These are phyloP conservation scores for Breviolum minutum DNA, from an alignment of 73 alveolate species.

Conservation along the genomic window DNA sequence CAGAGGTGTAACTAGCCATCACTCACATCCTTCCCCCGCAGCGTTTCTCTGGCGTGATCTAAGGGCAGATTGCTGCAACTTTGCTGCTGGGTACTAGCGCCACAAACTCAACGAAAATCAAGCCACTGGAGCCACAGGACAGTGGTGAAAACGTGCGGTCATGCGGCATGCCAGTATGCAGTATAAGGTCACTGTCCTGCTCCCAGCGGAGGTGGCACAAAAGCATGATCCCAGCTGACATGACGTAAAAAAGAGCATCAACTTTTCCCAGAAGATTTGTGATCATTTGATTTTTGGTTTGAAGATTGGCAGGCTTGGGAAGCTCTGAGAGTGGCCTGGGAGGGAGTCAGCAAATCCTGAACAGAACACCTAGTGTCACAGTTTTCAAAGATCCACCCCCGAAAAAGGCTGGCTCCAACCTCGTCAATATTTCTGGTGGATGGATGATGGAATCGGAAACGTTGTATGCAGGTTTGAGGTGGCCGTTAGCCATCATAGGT, in stretches of 20 bases:
- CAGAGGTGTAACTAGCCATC: not conserved
- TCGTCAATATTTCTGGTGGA: not conserved
- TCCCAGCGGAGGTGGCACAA: slow-evolving; percentile 68
- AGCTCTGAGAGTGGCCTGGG: slow-evolving; percentile 1
- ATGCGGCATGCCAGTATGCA: not conserved
- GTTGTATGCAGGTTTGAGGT: not conserved
- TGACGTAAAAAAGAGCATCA: too few relatives aligned
- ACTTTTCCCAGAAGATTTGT: too few relatives aligned
- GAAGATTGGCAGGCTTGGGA: not conserved
- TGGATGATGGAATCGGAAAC: too few relatives aligned
- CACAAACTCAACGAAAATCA: not conserved
- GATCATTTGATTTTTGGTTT: too few relatives aligned
- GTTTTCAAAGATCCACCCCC: not conserved
- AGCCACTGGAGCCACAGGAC: not conserved
- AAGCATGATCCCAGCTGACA: too few relatives aligned
- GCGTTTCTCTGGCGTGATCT: not conserved
- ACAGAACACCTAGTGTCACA: not conserved
- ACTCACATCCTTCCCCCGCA: not conserved
- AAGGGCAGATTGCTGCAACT: slow-evolving; percentile 59
- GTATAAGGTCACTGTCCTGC: slow-evolving; percentile 72
- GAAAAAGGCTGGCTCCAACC: not conserved
- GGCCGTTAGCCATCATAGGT: slow-evolving; percentile 2
- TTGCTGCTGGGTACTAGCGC: slow-evolving; percentile 57
- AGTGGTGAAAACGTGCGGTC: not conserved
- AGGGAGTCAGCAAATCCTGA: not conserved